phyloP scores from a whole-genome alignment of 441 rosid species.

The Mallotus repandus region DNA sequence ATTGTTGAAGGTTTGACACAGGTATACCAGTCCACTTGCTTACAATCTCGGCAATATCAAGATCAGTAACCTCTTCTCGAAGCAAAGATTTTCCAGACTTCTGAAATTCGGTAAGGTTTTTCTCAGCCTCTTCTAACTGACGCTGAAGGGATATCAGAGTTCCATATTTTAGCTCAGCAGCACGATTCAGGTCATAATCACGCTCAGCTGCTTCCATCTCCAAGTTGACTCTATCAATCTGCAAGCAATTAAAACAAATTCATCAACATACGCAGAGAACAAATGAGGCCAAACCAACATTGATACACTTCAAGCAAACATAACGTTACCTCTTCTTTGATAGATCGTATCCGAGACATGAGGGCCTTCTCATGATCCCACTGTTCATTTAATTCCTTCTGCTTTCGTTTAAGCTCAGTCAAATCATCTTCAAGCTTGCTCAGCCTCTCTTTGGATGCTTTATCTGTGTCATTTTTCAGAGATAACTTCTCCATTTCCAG shows the following conservation, averaged over 20 bases:
- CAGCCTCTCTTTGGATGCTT: constrained; percentile 83
- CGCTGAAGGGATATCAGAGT: constrained; percentile 79
- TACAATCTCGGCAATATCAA: constrained; percentile 73
- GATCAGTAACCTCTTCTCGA: constrained; percentile 80
- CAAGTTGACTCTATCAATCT: constrained; percentile 81
- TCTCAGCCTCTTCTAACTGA: constrained; percentile 78
- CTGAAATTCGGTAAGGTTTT: constrained; percentile 60
- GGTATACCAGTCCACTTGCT: constrained; percentile 88
- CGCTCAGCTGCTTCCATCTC: constrained; percentile 96
- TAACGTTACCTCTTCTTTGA: constrained; percentile 81
- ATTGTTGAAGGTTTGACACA: constrained; percentile 71
- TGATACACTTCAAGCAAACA: background rate
- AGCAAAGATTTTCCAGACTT: constrained; percentile 72
- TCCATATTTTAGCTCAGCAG: constrained; percentile 87
- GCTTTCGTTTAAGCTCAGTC: constrained; percentile 56
- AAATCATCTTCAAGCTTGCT: constrained; percentile 67
- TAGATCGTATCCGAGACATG: constrained; percentile 63
- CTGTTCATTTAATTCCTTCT: constrained; percentile 66
- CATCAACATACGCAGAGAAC: constrained; percentile 14
- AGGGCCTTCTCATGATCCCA: constrained; percentile 76
- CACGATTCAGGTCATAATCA: constrained; percentile 74
- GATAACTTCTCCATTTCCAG: constrained; percentile 94
- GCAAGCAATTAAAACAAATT: constrained; percentile 12
- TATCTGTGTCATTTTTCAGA: constrained; percentile 77
- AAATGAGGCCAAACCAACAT: background rate